A percentile compares a stretch with the other conserved stretches of the same genome.
These are phyloP conservation scores for Chaetomium cochliodes DNA, from an alignment of 495 filamentous ascomycete species.

Conservation along the genomic window DNA sequence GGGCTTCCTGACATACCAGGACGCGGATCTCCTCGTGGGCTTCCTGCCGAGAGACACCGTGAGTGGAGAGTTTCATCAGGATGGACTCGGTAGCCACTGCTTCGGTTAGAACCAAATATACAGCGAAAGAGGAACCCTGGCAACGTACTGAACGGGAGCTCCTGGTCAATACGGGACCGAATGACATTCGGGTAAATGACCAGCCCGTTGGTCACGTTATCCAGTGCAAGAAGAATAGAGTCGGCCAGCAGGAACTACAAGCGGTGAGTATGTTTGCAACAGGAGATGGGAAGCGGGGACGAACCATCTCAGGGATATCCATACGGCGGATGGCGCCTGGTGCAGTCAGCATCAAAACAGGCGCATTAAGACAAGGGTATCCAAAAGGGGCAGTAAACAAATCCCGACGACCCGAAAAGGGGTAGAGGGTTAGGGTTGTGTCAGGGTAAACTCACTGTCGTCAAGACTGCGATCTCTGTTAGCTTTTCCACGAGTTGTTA, in stretches of 20 bases:
- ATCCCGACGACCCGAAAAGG: background rate
- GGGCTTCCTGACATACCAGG: slow-evolving; percentile 40
- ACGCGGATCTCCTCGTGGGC: slow-evolving; percentile 91
- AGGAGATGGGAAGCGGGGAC: background rate
- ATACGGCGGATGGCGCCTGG: slow-evolving; percentile 38
- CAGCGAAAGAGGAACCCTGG: background rate
- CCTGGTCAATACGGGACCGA: slow-evolving; percentile 62
- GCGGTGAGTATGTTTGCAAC: slow-evolving; percentile 9
- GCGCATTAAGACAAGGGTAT: background rate
- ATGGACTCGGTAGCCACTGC: slow-evolving; percentile 76
- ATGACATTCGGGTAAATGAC: slow-evolving; percentile 87
- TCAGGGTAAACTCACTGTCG: slow-evolving; percentile 48
- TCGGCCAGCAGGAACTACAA: slow-evolving; percentile 71
- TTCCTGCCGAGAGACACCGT: slow-evolving; percentile 78
- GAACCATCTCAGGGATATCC: slow-evolving; percentile 65
- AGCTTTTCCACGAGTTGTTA: slow-evolving; percentile 14
- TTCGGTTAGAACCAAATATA: slow-evolving; percentile 16
- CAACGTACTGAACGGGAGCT: slow-evolving; percentile 73
- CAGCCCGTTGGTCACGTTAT: slow-evolving; percentile 79
- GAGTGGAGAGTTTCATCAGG: slow-evolving; percentile 79
- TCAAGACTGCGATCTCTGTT: slow-evolving; percentile 39
- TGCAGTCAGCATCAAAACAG: slow-evolving; percentile 8
- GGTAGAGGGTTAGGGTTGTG: slow-evolving; percentile 12
- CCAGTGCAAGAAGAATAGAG: slow-evolving; percentile 71
- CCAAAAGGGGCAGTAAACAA: background rate